Evolutionary conservation across 768 basidiomycete genomes (phyloP).

Genomic region (Auriscalpium orientale): DNA sequence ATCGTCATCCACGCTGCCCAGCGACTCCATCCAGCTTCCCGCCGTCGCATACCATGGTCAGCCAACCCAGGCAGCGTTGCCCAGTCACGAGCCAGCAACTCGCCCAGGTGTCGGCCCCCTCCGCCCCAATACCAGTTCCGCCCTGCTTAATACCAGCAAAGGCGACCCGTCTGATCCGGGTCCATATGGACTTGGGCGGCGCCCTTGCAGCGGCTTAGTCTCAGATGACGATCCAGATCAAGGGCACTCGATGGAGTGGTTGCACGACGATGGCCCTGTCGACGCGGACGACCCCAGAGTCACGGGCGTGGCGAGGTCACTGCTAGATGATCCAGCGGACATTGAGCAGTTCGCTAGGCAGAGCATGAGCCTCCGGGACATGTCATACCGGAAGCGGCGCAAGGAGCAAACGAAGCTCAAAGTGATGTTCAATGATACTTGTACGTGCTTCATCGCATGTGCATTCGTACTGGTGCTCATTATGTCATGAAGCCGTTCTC

Average conservation of each 20-base stretch:
- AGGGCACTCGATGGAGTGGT: background rate
- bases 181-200: too few relatives aligned
- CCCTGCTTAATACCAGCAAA: too few relatives aligned
- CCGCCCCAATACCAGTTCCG: too few relatives aligned
- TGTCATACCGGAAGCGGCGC: constrained; percentile 57
- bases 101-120: background rate
- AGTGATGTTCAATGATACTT: constrained; percentile 64
- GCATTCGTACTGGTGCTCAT: background rate
- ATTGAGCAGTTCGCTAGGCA: constrained; percentile 40
- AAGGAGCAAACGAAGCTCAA: constrained; percentile 54
- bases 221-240: background rate
- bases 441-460: constrained; percentile 29
- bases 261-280: background rate
- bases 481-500: constrained; percentile 19
- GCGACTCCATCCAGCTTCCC: constrained; percentile 46
- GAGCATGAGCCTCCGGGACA: constrained; percentile 33
- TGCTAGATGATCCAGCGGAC: constrained; percentile 49
- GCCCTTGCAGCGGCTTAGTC: too few relatives aligned
- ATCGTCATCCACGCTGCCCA: constrained; percentile 51
- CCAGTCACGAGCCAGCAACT: background rate
- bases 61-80: background rate
- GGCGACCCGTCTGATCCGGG: too few relatives aligned
- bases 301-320: constrained; percentile 43
- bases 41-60: constrained; percentile 27
- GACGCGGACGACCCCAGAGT: constrained; percentile 68